Percentiles rank a stretch among this genome's conserved stretches.
phyloP scores from a whole-genome alignment of 169 alveolate genomes.

The Eimeria sp. region DNA sequence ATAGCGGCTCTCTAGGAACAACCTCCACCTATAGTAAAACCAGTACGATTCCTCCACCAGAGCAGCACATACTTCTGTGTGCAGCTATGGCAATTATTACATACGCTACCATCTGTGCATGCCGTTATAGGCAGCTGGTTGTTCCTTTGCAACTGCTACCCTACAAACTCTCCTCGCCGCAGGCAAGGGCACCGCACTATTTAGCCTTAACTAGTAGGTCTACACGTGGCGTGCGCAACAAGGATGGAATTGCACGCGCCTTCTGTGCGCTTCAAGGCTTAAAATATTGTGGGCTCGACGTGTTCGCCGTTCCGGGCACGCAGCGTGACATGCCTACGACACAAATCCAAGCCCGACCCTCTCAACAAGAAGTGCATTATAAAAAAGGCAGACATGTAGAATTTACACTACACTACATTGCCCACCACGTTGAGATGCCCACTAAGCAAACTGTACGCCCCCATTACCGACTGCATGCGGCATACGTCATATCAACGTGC shows the following conservation, averaged over 20 bases:
- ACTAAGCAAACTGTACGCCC: neutral
- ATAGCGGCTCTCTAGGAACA: neutral
- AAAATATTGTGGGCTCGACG: neutral
- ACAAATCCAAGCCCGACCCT: neutral
- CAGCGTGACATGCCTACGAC: neutral
- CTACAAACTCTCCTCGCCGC: neutral
- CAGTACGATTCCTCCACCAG: neutral
- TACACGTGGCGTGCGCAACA: neutral
- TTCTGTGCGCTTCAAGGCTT: neutral
- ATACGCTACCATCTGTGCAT: neutral
- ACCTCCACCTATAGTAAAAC: neutral
- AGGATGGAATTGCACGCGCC: neutral
- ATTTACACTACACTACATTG: neutral
- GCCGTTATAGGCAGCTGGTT: neutral
- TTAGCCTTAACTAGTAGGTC: neutral
- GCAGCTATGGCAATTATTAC: neutral
- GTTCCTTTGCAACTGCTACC: neutral
- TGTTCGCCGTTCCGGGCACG: neutral
- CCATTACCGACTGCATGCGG: neutral
- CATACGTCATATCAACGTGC: neutral
- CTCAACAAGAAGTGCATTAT: neutral
- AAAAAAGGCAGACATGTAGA: neutral
- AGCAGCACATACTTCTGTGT: neutral
- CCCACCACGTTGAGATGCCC: neutral
- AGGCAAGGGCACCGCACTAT: neutral